A percentile compares a stretch with the other conserved stretches of the same genome.
Evolutionary conservation across 805 yeast species (phyloP).

Genomic region (Maudiozyma serrabonitensis): DNA sequence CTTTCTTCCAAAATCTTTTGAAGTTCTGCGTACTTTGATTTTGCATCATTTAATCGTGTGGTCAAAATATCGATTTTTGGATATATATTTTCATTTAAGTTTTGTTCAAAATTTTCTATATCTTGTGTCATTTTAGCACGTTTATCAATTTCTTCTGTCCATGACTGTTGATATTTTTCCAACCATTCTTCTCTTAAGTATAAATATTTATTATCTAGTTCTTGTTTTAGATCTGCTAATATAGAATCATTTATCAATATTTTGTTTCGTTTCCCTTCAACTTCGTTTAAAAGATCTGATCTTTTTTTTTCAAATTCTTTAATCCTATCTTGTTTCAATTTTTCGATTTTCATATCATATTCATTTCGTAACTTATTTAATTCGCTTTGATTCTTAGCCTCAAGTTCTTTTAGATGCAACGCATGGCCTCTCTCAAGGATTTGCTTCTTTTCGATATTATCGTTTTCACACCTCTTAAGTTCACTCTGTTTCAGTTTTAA

Average conservation of each 20-base stretch:
- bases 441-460: slow-evolving; percentile 17
- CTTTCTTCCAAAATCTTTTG: slow-evolving; percentile 18
- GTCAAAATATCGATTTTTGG: slow-evolving; percentile 9
- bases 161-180: slow-evolving; percentile 16
- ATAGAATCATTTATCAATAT: slow-evolving; percentile 15
- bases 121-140: slow-evolving; percentile 20
- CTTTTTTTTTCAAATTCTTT: slow-evolving; percentile 27
- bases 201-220: slow-evolving; percentile 12
- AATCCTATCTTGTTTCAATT: slow-evolving; percentile 29
- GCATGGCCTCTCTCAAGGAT: slow-evolving; percentile 26
- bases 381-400: slow-evolving; percentile 31
- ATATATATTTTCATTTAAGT: slow-evolving; percentile 8
- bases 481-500: slow-evolving; percentile 27
- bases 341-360: slow-evolving; percentile 32
- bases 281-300: slow-evolving; percentile 18
- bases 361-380: slow-evolving; percentile 28
- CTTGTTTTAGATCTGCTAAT: slow-evolving; percentile 11
- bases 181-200: slow-evolving; percentile 20
- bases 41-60: slow-evolving; percentile 6
- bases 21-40: slow-evolving; percentile 12
- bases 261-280: slow-evolving; percentile 24
- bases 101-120: slow-evolving; percentile 15
- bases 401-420: slow-evolving; percentile 26
- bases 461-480: slow-evolving; percentile 24
- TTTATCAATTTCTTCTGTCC: slow-evolving; percentile 23